These are phyloP conservation scores for Pisolithus microcarpus DNA, from an alignment of 768 basidiomycete genomes.

Conservation along the genomic window DNA sequence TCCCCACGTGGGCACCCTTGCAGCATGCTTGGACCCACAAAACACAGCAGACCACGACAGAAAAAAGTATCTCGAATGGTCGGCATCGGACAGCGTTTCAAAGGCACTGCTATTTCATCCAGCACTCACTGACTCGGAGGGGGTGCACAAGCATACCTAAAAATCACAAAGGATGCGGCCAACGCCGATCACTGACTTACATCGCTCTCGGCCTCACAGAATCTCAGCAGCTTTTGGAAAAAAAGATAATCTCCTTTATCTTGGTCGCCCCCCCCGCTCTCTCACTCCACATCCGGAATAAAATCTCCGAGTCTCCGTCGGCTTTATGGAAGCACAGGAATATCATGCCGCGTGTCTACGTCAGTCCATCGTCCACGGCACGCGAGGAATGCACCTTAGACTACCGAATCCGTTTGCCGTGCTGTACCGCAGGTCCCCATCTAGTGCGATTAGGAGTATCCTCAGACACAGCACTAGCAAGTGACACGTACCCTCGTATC, in stretches of 20 bases:
- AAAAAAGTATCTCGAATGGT: background rate
- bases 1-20: conserved; percentile 4
- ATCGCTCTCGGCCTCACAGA: background rate
- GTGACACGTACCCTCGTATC: conserved; percentile 60
- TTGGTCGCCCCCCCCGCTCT: background rate
- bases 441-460: conserved; percentile 28
- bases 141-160: background rate
- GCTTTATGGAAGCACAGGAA: background rate
- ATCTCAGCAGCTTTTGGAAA: background rate
- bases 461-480: background rate
- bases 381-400: conserved; percentile 31
- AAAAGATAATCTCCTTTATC: background rate
- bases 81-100: background rate
- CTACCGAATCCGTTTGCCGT: conserved; percentile 70
- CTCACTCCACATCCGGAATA: background rate
- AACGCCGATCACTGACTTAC: background rate
- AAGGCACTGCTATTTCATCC: too few relatives aligned
- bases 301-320: background rate
- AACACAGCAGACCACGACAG: background rate
- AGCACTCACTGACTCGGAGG: too few relatives aligned
- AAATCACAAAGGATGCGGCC: background rate
- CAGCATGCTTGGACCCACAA: background rate
- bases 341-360: background rate
- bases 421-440: conserved; percentile 68
- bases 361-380: background rate